phyloP scores from a whole-genome alignment of 2,329 filamentous ascomycete genomes.

The Exophiala bonariae region DNA sequence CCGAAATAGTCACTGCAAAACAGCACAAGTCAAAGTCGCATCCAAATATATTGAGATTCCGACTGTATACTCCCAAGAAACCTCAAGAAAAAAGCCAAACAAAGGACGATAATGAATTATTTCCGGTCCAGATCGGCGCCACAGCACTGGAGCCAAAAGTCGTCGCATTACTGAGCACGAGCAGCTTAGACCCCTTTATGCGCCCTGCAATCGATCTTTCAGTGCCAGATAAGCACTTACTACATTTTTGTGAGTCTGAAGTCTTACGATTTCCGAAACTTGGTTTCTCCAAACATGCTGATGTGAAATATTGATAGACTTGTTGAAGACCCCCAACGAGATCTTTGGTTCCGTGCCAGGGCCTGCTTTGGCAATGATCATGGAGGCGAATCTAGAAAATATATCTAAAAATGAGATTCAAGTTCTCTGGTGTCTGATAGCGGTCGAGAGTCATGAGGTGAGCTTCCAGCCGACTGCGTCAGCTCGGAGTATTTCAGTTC shows the following conservation, averaged over 20 bases:
- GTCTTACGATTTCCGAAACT: background rate
- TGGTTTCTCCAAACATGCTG: background rate
- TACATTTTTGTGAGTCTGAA: background rate
- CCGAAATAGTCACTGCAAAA: no score
- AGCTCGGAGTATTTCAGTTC: background rate
- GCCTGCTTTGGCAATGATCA: no score
- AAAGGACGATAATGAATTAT: no score
- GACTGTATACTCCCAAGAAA: no score
- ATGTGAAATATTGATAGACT: background rate
- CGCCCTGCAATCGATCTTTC: background rate
- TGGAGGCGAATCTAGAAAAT: no score
- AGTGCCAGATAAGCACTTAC: background rate
- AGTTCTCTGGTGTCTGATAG: background rate
- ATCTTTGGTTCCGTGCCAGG: background rate
- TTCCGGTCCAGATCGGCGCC: no score
- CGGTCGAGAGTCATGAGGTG: background rate
- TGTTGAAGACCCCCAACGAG: background rate
- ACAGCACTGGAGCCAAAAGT: no score
- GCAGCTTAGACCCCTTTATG: conserved; percentile 1
- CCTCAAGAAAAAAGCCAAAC: no score
- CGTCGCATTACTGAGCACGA: no score
- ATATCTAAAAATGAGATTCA: no score
- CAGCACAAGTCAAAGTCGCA: no score
- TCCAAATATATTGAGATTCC: no score
- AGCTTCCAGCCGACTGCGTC: background rate